phyloP scores from a whole-genome alignment of 129 eudicot species.

The Erigeron canadensis region DNA sequence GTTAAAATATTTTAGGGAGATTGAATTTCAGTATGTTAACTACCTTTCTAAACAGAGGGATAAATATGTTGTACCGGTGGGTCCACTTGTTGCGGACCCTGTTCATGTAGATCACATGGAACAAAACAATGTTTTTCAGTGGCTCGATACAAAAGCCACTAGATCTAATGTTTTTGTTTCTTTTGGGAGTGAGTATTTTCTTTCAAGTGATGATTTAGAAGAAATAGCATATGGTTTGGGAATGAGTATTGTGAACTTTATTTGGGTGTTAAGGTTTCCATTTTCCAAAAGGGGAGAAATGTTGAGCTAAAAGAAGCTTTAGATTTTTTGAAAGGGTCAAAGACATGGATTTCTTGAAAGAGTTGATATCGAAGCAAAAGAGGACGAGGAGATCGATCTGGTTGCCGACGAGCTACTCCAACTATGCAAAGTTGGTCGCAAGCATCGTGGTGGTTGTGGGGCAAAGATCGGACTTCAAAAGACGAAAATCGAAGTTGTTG shows the following conservation, averaged over 20 bases:
- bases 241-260: constrained; percentile 20
- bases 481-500: constrained; percentile 12
- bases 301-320: constrained; percentile 16
- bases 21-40: constrained; percentile 7
- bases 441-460: neutral
- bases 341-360: constrained; percentile 16
- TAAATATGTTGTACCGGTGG: constrained; percentile 1
- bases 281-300: neutral
- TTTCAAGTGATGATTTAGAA: constrained; percentile 5
- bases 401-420: neutral
- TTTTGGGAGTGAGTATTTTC: constrained; percentile 29
- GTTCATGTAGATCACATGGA: neutral
- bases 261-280: constrained; percentile 33
- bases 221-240: constrained; percentile 30
- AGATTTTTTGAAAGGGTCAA: constrained; percentile 28
- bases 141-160: constrained; percentile 18
- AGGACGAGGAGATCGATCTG: constrained; percentile 20
- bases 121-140: constrained; percentile 1
- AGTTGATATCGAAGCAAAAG: neutral
- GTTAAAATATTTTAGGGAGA: constrained; percentile 15
- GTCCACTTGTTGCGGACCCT: neutral
- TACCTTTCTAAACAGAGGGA: neutral
- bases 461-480: neutral
- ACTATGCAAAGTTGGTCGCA: neutral
- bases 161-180: constrained; percentile 21